Evolutionary conservation across 2,329 filamentous ascomycete species (phyloP), one percentile per base, ranked within the genome.

Genomic region (Trichophyton mentagrophytes): DNA sequence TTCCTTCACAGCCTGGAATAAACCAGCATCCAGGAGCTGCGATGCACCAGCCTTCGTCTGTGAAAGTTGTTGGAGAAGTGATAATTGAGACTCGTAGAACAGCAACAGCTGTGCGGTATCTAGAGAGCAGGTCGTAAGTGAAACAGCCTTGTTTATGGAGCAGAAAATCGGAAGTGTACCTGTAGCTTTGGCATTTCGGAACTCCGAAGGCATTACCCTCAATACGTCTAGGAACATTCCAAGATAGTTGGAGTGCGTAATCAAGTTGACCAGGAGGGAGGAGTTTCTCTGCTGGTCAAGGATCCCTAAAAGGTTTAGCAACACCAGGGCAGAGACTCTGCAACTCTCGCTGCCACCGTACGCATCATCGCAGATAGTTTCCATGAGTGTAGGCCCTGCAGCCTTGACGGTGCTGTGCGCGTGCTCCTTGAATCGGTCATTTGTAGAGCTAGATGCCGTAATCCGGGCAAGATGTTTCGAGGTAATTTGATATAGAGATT

Each of bases 361-460:
- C 20, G 90, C 91, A 75, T 99, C 93, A 69, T 99, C 93, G 70
- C 91, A 96, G 49, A 96, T 80, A 27, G 90, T 85, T 67, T 92
- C 90, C 63, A 97, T 82, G 44, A 97, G 79, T 60, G 88, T 82
- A 67, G 90, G 88, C 44, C 93, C 91, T 51, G 90, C 85, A 3
- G 86, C 84, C 71, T 89, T 90, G 66, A 95, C 81, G 0, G 88
- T 86, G 70, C 88, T 82, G 46, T 84, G 79, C 56, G 49, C 87
- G 62, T 67, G 53, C 64, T 64, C 46, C 25, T 36, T 36, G n/a
- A 59, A 49, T 63, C 67, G 47, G 70, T 70, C 40, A 62, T 70
- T 56, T 64, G 65, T 47, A 65, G 68, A 59, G 64, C 68, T n/a
- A 64, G 65, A 44, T 61, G 68, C 15, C 65, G 70, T 58, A 67